Base-by-base conservation (phyloP, 768 basidiomycete species). In the Tricholoma sp. region DNA sequence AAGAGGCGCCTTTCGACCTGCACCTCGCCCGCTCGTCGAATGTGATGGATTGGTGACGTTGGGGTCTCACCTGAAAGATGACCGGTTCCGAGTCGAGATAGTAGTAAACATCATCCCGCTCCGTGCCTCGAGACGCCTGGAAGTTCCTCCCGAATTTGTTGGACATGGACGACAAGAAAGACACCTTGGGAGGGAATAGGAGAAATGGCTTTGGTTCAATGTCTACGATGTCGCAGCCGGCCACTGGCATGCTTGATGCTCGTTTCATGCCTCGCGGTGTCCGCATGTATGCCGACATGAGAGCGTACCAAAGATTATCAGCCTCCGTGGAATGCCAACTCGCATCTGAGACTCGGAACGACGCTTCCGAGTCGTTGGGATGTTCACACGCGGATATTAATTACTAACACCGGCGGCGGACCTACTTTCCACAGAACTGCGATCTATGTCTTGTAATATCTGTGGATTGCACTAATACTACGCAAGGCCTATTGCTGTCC, bases 1-100 rank as follows among this genome's bases (percentile, higher is more conserved):
- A 63, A 65, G 24, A 65, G 60, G 7, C 46, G 54, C 34, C 49
- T 50, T 32, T 65, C 64, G n/a, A 65, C 57, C 64, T 65, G 24
- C 3, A 54, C 22, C 24, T 12, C 32, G 5, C 24, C 19, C 31
- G 24, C 9, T 12, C 27, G 22, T 31, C 53, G 37, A 52, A 12
- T 27, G 18, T 35, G 2, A 18, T 35, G 35, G 37, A 19, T 43
- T 19, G 16, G 1, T 21, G n/a, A 18, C 7, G 34, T 24, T 34
- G 22, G 5, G 21, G 53, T 12, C 57, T 56, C 21, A 55, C 63
- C 53, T 59, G 55, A 31, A 59, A 55, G 18, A 49, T 59, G 24
- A 61, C 35, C 14, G 59, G 59, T 9, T 27, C 56, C 22, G 46
- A 47, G 12, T 47, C 46, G 22, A 57, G 37, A 52, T 57, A 57